Evolutionary conservation across 169 alveolate species (phyloP), one percentile per base, ranked within the genome.

Genomic region (Babesia sp.): DNA sequence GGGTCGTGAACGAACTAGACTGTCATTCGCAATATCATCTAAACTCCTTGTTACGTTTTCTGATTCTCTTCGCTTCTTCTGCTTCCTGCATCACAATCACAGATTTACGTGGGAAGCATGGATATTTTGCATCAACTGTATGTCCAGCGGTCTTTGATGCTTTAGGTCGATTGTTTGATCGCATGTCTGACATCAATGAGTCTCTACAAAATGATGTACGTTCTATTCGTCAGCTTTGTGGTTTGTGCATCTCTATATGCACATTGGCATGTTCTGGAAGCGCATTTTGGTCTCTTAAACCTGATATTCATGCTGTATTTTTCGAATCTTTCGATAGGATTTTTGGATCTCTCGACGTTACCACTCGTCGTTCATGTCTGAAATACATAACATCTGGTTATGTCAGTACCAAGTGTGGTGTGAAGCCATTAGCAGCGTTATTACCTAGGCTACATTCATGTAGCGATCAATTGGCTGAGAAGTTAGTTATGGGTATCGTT

Each of bases 281-380:
- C 51, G 34, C 29, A 12, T 81, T 81, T 22, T 81, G 89, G 89
- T 26, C 36, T 8, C 24, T 81, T 8, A 24, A 50, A 33, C 55
- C 33, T 3, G 80, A 81, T 6, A 37, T 36, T 2, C 73, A 71
- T 20, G 41, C 9, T 24, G 2, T 33, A 18, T 33, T 79, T 11
- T 29, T 50, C 48, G 41, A 45, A n/a, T 31, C 70, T 1, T 58
- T 79, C 61, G 55, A 50, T 14, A 12, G 44, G 26, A 56, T 41
- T 7, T 58, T 54, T 39, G 33, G 12, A 14, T 14, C 31, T 39
- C 48, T 72, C 22, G 83, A 72, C 9, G 74, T 28, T 5, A 11
- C 51, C 36, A 31, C 55, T 22, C 74, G 74, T 0, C 31, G 16
- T 20, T 34, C 16, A 3, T 64, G 74, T 26, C 51, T 64, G 74